Base-by-base conservation (phyloP, 164 flowering plant genomes). In the Akebia trifoliata region DNA sequence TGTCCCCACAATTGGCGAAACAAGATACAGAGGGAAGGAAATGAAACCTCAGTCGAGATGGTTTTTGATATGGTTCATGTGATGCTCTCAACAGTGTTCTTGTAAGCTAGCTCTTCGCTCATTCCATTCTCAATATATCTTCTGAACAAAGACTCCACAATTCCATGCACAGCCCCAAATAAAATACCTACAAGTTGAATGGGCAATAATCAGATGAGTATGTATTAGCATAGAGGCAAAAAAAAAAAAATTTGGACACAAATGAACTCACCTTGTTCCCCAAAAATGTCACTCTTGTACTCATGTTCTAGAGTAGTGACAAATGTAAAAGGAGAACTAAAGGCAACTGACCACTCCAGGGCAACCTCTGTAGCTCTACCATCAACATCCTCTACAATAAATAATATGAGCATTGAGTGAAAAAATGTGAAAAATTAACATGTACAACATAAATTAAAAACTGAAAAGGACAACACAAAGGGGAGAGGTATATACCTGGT, bases 231-330 rank as follows among this genome's bases (percentile, higher is more conserved):
- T 24, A 38, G 38, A 22, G 22, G 43, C 15, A 37, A 43, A 7
- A 24, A 7, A 17, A 21, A 8, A 7, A 29, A 49, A n/a, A n/a
- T n/a, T n/a, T n/a, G n/a, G n/a, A n/a, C 1, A 21, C n/a, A 28
- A 53, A 15, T 18, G 30, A 24, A 48, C 68, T 64, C 52, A 85
- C 97, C 98, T 18, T 97, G 65, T 74, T 93, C 97, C 44, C 99
- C 99, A 72, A 93, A 93, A 55, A 90, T 90, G 73, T 93, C 99
- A 77, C 99, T 93, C 77, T 74, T 93, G 77, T 93, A 93, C 73
- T 93, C 99, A 65, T 84, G 83, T 70, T 93, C 99, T 22, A 90
- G 72, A 0, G 99, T 93, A 42, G 99, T 93, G 60, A 90, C 97
- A 77, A 93, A 93, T 26, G 99, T 90, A 74, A 90, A 93, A 50